Base-by-base conservation (phyloP, 2,329 filamentous ascomycete genomes). In the Fusarium incarnatum region DNA sequence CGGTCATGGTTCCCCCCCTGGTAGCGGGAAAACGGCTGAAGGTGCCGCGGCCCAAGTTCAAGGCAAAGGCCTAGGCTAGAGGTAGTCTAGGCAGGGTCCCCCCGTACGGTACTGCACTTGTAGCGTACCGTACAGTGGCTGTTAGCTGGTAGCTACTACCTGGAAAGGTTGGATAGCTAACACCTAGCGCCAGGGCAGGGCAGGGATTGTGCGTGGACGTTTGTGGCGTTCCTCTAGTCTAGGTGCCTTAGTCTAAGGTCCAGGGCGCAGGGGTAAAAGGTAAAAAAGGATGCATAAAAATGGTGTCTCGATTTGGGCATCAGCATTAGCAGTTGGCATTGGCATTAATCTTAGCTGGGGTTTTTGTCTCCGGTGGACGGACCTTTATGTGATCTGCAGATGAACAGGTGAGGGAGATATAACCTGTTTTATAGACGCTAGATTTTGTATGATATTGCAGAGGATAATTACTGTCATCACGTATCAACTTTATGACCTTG, bases 21-120 rank as follows among this genome's bases (percentile, higher is more conserved):
- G 68, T 59, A 60, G 60, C 67, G 72, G 72, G 46, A 64, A 60
- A 60, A 59, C 59, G 59, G 69, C 42, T 59, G 60, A 57, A 68
- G 66, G 60, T 66, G 66, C 68, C 67, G 69, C 67, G 54, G 59
- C 42, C 60, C 60, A 73, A 53, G 53, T 48, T 48, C 42, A 56
- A 56, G 42, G 45, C 42, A 49, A 56, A 28, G 34, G 32, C 32
- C 28, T 25, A 48, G 20, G 40, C 20, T 46, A 48, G 27, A 54
- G 16, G 28, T 20, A 23, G 22, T 30, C 47, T 30, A 32, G 22
- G 47, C 47, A 53, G 34, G 49, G 49, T 42, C 27, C 12, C 18
- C 49, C 18, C 23, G 34, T 53, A 25, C 42, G 42, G 42, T 23
- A 53, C 49, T 23, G 23, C 27, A 42, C 49, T 53, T 53, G 34